phyloP scores from a whole-genome alignment of 1,139 yeast genomes.

The Debaryomyces fabryi region DNA sequence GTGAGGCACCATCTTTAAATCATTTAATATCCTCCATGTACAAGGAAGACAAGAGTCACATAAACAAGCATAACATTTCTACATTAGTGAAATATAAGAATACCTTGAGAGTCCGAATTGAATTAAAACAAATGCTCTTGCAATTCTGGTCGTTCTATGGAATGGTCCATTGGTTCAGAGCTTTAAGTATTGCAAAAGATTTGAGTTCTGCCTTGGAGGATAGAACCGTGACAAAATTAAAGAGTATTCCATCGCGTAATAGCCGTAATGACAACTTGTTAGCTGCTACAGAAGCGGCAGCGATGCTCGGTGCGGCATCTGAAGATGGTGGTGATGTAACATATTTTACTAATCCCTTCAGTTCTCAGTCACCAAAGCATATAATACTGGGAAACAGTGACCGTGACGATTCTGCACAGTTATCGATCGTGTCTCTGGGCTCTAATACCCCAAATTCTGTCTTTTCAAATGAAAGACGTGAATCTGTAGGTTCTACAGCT shows the following conservation, averaged over 20 bases:
- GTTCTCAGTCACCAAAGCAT: conserved; percentile 1
- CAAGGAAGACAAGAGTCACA: conserved; percentile 26
- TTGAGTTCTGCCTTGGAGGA: conserved; percentile 38
- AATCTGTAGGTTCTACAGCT: conserved; percentile 13
- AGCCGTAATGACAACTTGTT: conserved; percentile 30
- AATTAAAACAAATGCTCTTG: conserved; percentile 42
- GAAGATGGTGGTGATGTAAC: conserved; percentile 4
- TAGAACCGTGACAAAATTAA: conserved; percentile 30
- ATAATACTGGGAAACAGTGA: background rate
- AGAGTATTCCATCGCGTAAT: conserved; percentile 35
- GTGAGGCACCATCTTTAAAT: conserved; percentile 42
- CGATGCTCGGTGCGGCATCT: conserved; percentile 16
- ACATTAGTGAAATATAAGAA: conserved; percentile 40
- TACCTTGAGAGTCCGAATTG: conserved; percentile 42
- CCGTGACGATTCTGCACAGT: background rate
- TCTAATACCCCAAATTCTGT: conserved; percentile 7
- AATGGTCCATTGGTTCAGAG: conserved; percentile 44
- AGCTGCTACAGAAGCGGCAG: conserved; percentile 32
- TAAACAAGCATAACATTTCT: conserved; percentile 20
- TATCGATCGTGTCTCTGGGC: background rate
- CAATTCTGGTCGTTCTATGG: conserved; percentile 49
- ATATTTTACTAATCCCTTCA: conserved; percentile 1
- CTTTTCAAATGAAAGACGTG: conserved; percentile 15
- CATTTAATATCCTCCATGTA: conserved; percentile 32
- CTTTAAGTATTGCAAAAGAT: conserved; percentile 38